Conservation (phyloP, 495 filamentous ascomycete species). For the Penicillium steckii region DNA sequence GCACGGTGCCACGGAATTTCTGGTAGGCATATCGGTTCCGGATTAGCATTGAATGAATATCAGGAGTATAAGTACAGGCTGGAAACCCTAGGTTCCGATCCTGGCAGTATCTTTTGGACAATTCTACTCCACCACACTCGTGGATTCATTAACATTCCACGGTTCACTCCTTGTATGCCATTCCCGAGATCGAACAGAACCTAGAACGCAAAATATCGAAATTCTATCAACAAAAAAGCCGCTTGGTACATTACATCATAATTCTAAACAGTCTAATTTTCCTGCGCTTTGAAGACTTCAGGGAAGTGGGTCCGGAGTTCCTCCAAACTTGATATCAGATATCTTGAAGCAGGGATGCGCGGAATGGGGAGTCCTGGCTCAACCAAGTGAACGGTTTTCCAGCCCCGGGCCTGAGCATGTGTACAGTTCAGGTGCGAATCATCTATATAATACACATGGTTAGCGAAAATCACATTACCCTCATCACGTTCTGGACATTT, state of each 20-base stretch:
- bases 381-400: constrained; percentile 78
- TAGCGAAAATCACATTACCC: not conserved
- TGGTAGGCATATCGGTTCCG: no score
- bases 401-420: constrained; percentile 70
- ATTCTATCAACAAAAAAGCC: not conserved
- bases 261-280: constrained; percentile 9
- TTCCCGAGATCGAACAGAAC: not conserved
- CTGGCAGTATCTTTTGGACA: no score
- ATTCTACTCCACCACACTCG: no score
- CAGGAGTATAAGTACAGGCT: no score
- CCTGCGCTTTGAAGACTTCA: constrained; percentile 62
- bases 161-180: not conserved
- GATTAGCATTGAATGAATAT: no score
- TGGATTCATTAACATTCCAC: not conserved
- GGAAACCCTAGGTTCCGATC: no score
- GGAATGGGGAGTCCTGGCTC: constrained; percentile 66
- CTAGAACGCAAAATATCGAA: not conserved
- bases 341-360: constrained; percentile 56
- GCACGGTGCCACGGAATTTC: no score
- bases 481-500: no score
- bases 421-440: constrained; percentile 77
- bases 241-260: not conserved
- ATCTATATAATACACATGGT: constrained; percentile 49
- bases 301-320: constrained; percentile 74
- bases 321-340: constrained; percentile 68